Conservation (phyloP, 441 rosid species). For the Bocquillonia castaneifolia region DNA sequence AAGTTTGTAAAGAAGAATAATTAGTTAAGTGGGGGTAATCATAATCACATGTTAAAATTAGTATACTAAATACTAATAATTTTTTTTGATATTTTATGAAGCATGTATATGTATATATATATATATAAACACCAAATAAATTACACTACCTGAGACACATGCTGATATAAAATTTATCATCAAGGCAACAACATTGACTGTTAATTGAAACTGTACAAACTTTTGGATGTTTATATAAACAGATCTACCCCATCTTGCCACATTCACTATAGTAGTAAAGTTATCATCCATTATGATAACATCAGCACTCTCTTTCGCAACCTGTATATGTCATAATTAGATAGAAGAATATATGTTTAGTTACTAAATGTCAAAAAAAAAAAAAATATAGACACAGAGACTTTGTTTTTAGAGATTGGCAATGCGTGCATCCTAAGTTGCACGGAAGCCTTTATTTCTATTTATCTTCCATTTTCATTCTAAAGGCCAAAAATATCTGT, state of each 20-base stretch:
- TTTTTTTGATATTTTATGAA: too few species aligned
- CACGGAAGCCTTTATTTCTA: too few species aligned
- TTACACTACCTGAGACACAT: constrained; percentile 44
- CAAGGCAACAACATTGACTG: constrained; percentile 49
- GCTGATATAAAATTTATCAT: constrained; percentile 51
- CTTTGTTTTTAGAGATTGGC: too few species aligned
- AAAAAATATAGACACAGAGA: too few species aligned
- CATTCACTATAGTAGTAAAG: constrained; percentile 43
- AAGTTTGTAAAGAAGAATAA: too few species aligned
- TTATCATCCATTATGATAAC: constrained; percentile 52
- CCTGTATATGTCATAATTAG: too few species aligned
- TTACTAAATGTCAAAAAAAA: neutral
- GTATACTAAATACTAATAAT: too few species aligned
- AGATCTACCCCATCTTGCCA: constrained; percentile 49
- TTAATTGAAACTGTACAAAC: constrained; percentile 55
- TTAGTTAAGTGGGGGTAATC: too few species aligned
- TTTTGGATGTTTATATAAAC: constrained; percentile 59
- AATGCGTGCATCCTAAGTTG: too few species aligned
- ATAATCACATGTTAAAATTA: too few species aligned
- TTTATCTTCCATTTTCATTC: too few species aligned
- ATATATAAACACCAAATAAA: neutral
- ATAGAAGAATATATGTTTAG: constrained; percentile 11
- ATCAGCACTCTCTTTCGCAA: constrained; percentile 55
- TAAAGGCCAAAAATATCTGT: too few species aligned
- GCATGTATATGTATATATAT: neutral